Evolutionary conservation across 1,284 basidiomycete species (phyloP).

Genomic region (Anthracocystis setariae): DNA sequence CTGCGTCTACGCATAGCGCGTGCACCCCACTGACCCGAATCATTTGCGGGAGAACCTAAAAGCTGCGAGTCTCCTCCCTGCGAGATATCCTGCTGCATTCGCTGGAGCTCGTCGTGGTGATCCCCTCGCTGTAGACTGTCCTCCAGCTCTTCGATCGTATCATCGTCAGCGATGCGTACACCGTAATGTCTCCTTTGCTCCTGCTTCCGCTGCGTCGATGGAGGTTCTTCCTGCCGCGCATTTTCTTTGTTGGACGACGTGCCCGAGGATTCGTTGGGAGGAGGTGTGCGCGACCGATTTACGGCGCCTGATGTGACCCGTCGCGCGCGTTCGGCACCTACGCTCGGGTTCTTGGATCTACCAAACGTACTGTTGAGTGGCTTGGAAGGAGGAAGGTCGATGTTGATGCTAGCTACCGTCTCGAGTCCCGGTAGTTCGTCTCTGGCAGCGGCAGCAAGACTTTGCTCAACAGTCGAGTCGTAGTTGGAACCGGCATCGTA

Average conservation of each 20-base stretch:
- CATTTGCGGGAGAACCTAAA: conserved; percentile 30
- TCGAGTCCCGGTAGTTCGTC: conserved; percentile 49
- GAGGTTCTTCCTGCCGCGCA: conserved; percentile 29
- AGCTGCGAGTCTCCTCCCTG: conserved; percentile 45
- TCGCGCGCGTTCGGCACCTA: conserved; percentile 32
- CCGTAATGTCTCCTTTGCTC: conserved; percentile 48
- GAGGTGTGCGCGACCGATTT: conserved; percentile 38
- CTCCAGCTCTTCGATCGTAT: conserved; percentile 47
- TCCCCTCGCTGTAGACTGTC: conserved; percentile 47
- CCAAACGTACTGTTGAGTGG: conserved; percentile 37
- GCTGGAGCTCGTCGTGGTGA: conserved; percentile 47
- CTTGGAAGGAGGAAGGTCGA: conserved; percentile 32
- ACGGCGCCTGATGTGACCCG: conserved; percentile 36
- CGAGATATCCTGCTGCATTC: conserved; percentile 53
- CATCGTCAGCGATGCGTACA: conserved; percentile 53
- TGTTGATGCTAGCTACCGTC: conserved; percentile 43
- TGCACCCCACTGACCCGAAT: conserved; percentile 58
- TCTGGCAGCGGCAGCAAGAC: conserved; percentile 25
- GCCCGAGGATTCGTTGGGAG: conserved; percentile 29
- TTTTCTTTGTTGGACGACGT: conserved; percentile 37
- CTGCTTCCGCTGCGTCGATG: conserved; percentile 50
- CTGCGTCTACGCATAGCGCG: conserved; percentile 56
- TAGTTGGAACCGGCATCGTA: conserved; percentile 50
- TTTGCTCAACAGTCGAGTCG: conserved; percentile 45
- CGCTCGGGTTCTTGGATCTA: conserved; percentile 32